Conservation (phyloP, 2,329 filamentous ascomycete species). For the Neopestalotiopsis sp. region DNA sequence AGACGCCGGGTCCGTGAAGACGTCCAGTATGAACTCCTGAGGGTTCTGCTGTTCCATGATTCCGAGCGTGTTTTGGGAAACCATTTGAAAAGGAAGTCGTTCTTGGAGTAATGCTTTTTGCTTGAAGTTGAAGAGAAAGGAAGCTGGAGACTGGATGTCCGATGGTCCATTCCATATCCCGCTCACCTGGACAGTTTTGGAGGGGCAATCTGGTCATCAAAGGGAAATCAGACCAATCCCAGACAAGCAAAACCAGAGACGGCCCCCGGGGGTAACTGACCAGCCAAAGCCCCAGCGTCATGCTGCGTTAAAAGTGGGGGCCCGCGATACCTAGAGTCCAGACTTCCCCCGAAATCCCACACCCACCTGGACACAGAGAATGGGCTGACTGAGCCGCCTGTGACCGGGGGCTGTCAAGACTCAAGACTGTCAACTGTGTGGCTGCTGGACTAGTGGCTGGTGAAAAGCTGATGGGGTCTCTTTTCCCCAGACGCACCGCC, state of each 20-base stretch:
- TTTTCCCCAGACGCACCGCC: background rate
- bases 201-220: background rate
- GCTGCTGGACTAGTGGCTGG: background rate
- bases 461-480: too few relatives aligned
- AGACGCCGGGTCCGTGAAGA: constrained; percentile 88
- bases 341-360: background rate
- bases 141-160: background rate
- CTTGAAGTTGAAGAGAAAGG: constrained; percentile 5
- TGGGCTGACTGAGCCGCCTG: background rate
- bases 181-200: constrained; percentile 10
- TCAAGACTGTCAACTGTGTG: background rate
- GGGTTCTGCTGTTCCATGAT: constrained; percentile 60
- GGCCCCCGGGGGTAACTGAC: background rate
- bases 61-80: constrained; percentile 18
- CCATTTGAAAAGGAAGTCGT: constrained; percentile 7
- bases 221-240: constrained; percentile 4
- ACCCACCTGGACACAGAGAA: background rate
- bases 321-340: background rate
- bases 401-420: too few relatives aligned
- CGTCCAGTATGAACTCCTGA: constrained; percentile 90
- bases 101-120: background rate
- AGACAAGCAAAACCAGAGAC: background rate
- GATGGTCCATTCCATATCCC: background rate
- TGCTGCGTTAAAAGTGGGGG: background rate
- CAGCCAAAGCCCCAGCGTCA: background rate